Base-by-base conservation (phyloP, 108 stramenopile species). In the Skeletonema marinoi region DNA sequence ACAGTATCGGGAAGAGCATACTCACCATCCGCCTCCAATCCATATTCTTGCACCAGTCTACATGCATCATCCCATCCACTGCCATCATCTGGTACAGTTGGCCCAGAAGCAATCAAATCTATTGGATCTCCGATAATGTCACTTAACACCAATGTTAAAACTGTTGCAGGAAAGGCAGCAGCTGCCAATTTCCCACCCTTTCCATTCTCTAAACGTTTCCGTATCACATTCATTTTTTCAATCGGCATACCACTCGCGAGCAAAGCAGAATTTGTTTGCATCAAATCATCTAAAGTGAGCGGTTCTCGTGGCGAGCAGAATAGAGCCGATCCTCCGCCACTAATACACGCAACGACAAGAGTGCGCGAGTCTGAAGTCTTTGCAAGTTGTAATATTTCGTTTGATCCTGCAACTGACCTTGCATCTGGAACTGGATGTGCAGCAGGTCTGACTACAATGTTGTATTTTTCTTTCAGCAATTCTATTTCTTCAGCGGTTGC, bases 91-190 rank as follows among this genome's bases (percentile, higher is more conserved):
- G 90, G 88, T 31, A 94, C 93, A 7, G 94, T 93, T 3, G 94
- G 94, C 30, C 94, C 94, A 71, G 87, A 88, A 16, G 94, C 94
- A 74, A 96, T 96, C 79, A 96, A 80, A 85, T 92, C 91, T 14
- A 96, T 70, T 32, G 92, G 92, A 85, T 96, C 94, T n/a, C 94
- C 94, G 48, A 96, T 82, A n/a, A 96, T 87, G 65, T 90, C 90
- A 70, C 86, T 87, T 79, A 91, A 69, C 3, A 93, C 86, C 35
- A 93, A 75, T 5, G 88, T 80, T 30, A 90, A 50, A 39, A 89
- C 64, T 4, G 88, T 82, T 0, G 88, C 88, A 10, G 92, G 89
- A 82, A 85, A 76, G 35, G 88, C 84, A 16, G 72, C 62, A 16
- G 74, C 62, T 5, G 91, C 89, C 30, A 96, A 70, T 69, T 84